phyloP scores from a whole-genome alignment of 352 stramenopile genomes.

The Phytopythium helicoides region DNA sequence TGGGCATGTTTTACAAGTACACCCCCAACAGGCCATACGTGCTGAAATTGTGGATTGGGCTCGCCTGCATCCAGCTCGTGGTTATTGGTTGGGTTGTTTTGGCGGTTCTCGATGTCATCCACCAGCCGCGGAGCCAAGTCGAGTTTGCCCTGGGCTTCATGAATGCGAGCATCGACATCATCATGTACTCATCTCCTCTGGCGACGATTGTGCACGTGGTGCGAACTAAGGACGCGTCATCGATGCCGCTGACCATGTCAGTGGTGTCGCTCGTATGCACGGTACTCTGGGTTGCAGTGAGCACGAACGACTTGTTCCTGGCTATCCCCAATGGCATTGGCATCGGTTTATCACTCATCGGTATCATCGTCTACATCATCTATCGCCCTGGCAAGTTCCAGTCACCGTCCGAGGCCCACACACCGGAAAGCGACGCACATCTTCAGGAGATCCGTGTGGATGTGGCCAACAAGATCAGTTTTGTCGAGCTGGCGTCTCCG shows the following conservation, averaged over 20 bases:
- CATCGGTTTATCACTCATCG: background rate
- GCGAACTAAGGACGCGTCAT: constrained; percentile 18
- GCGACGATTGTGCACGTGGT: constrained; percentile 21
- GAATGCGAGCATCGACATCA: constrained; percentile 12
- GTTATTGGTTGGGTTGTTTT: constrained; percentile 8
- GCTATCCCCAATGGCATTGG: constrained; percentile 4
- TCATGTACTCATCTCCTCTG: constrained; percentile 23
- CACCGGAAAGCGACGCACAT: background rate
- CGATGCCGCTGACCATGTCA: constrained; percentile 29
- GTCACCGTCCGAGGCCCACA: background rate
- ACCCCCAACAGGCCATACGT: constrained; percentile 5
- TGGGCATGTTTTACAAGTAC: constrained; percentile 23
- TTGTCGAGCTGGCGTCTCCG: background rate
- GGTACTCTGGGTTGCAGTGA: constrained; percentile 15
- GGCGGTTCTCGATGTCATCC: constrained; percentile 6
- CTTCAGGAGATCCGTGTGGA: constrained; percentile 2
- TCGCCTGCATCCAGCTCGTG: background rate
- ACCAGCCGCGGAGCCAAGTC: constrained; percentile 12
- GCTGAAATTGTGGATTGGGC: constrained; percentile 8
- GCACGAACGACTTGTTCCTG: constrained; percentile 13
- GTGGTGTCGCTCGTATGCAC: constrained; percentile 14
- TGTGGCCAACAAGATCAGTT: background rate
- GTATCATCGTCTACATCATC: constrained; percentile 5
- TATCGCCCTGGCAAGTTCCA: constrained; percentile 5
- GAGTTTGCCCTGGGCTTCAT: constrained; percentile 18